These are phyloP conservation scores for Ceratocystis harringtonii DNA, from an alignment of 2,329 filamentous ascomycete species.

Conservation along the genomic window DNA sequence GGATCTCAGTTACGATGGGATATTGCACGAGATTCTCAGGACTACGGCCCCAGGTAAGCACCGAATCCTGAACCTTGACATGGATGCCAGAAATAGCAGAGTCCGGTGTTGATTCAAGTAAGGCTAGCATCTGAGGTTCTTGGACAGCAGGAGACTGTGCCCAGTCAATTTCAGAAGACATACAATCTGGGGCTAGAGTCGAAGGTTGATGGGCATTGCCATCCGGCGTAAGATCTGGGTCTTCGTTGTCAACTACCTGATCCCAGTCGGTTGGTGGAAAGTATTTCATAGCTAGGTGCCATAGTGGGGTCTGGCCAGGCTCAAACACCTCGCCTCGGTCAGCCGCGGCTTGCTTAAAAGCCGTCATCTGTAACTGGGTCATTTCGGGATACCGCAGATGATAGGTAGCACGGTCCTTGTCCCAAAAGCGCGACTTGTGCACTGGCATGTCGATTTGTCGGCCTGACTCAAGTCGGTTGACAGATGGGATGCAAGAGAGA, in stretches of 20 bases:
- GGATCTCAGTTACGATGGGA: slow-evolving; percentile 44
- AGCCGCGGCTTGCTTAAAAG: slow-evolving; percentile 38
- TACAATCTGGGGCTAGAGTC: background rate
- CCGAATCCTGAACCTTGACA: slow-evolving; percentile 48
- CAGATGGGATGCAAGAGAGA: slow-evolving; percentile 35
- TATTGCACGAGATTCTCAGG: slow-evolving; percentile 54
- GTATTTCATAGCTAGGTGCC: slow-evolving; percentile 42
- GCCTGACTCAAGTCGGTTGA: slow-evolving; percentile 34
- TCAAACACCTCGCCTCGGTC: slow-evolving; percentile 38
- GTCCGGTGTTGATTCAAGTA: slow-evolving; percentile 45
- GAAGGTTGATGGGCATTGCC: background rate
- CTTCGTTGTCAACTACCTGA: slow-evolving; percentile 17
- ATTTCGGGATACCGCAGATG: slow-evolving; percentile 50
- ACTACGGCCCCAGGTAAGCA: slow-evolving; percentile 66
- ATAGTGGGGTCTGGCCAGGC: slow-evolving; percentile 36
- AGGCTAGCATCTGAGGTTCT: background rate
- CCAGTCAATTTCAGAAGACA: background rate
- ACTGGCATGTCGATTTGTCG: slow-evolving; percentile 44
- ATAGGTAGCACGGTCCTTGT: slow-evolving; percentile 39
- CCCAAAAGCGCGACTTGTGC: slow-evolving; percentile 44
- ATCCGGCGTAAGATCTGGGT: background rate
- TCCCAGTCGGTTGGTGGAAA: slow-evolving; percentile 33
- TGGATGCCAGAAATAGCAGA: slow-evolving; percentile 50
- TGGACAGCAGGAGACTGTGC: no score
- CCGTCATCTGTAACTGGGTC: slow-evolving; percentile 43